Evolutionary conservation across 2,329 filamentous ascomycete genomes (phyloP).

Genomic region (Botryotinia calthae): DNA sequence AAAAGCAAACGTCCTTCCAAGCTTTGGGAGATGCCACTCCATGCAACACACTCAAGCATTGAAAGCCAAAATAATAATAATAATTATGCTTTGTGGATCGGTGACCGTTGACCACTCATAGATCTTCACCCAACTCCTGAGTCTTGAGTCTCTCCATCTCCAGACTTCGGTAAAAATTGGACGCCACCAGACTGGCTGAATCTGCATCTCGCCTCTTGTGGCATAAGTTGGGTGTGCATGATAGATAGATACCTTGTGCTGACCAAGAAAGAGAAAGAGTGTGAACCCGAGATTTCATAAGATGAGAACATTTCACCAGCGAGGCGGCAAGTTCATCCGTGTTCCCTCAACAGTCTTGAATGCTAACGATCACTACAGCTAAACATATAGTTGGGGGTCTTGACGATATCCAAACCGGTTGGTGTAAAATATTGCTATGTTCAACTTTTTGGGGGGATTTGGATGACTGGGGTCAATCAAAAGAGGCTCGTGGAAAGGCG

Average conservation of each 20-base stretch:
- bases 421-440: not conserved
- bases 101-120: conserved; percentile 5
- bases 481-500: not conserved
- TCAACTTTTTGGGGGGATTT: not conserved
- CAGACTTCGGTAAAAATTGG: conserved; percentile 2
- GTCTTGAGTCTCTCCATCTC: not conserved
- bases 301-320: not conserved
- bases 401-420: not conserved
- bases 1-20: conserved; percentile 13
- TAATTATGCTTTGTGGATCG: conserved; percentile 3
- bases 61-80: not conserved
- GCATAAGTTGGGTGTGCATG: conserved; percentile 10
- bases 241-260: conserved; percentile 3
- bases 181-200: conserved; percentile 12
- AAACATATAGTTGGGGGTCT: not conserved
- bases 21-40: not conserved
- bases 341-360: conserved; percentile 6
- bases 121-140: not conserved
- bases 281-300: not conserved
- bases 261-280: not conserved
- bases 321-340: conserved; percentile 7
- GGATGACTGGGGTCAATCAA: not conserved
- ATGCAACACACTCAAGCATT: not conserved
- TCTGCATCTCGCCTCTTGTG: conserved; percentile 14
- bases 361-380: not conserved